Conservation (phyloP, 2,329 filamentous ascomycete genomes). For the Xylariaceae sp. region DNA sequence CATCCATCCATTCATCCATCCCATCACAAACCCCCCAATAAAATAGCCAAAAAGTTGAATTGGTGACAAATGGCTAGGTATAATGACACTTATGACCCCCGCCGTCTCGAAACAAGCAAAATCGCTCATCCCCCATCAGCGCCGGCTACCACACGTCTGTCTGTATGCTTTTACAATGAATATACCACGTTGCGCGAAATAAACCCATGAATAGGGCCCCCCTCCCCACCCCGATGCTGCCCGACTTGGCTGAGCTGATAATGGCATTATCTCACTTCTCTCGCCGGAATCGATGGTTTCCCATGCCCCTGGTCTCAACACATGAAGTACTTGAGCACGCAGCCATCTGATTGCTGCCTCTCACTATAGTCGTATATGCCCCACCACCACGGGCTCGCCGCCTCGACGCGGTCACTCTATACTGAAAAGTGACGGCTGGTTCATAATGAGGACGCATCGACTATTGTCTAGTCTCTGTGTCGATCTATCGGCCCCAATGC, state of each 20-base stretch:
- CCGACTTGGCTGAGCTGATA: neutral
- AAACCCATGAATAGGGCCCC: neutral
- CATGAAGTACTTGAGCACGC: neutral
- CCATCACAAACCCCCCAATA: slow-evolving; percentile 32
- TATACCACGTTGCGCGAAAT: neutral
- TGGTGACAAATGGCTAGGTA: too few species aligned
- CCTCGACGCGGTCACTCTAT: neutral
- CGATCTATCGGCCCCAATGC: neutral
- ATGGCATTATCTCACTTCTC: neutral
- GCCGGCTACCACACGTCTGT: neutral
- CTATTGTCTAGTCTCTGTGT: neutral
- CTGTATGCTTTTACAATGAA: neutral
- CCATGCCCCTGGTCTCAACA: neutral
- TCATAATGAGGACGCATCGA: neutral
- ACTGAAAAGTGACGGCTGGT: neutral
- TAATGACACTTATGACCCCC: too few species aligned
- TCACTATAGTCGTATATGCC: neutral
- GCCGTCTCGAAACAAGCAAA: too few species aligned
- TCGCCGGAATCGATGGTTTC: neutral
- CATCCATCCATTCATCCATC: slow-evolving; percentile 30
- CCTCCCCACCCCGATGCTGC: neutral
- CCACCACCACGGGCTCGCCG: neutral
- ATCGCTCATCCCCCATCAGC: neutral
- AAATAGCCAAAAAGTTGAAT: too few species aligned
- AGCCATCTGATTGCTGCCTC: neutral